These are phyloP conservation scores for Phytopythium mirpurense DNA, from an alignment of 352 stramenopile species.

Conservation along the genomic window DNA sequence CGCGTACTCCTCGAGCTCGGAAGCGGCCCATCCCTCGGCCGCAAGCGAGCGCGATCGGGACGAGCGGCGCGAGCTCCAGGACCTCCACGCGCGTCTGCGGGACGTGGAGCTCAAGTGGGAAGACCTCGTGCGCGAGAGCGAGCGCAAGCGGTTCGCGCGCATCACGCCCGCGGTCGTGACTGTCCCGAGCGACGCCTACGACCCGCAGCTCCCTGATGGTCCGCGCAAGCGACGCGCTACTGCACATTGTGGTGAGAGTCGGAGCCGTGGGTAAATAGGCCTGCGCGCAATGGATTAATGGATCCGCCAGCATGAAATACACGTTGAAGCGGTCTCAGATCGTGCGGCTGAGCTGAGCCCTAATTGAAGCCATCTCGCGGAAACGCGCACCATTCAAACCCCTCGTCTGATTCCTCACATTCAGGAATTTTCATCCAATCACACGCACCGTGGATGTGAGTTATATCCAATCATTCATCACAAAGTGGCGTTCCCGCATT, in stretches of 20 bases:
- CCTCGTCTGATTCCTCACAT: not conserved
- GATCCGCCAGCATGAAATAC: no score
- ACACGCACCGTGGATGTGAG: no score
- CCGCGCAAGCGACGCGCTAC: slow-evolving; percentile 2
- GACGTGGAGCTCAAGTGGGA: slow-evolving; percentile 29
- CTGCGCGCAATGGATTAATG: no score
- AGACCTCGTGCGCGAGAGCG: slow-evolving; percentile 30
- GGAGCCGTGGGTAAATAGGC: no score
- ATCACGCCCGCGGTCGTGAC: slow-evolving; percentile 22
- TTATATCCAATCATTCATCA: not conserved
- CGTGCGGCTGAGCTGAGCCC: not conserved
- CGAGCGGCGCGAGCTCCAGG: not conserved
- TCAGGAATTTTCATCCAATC: not conserved
- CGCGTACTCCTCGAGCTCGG: slow-evolving; percentile 11
- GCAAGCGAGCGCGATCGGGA: not conserved
- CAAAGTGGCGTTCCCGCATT: no score
- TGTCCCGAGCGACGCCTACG: slow-evolving; percentile 15
- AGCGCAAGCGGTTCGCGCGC: slow-evolving; percentile 24
- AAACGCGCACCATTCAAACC: slow-evolving; percentile 1
- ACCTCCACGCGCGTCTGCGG: slow-evolving; percentile 15
- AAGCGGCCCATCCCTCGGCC: not conserved
- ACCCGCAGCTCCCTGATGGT: not conserved
- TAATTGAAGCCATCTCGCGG: not conserved
- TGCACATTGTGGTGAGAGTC: no score
- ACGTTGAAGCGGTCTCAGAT: not conserved